Evolutionary conservation across 305 asterid genomes (phyloP), one percentile per base, ranked within the genome.

Genomic region (Solanum hybrid): DNA sequence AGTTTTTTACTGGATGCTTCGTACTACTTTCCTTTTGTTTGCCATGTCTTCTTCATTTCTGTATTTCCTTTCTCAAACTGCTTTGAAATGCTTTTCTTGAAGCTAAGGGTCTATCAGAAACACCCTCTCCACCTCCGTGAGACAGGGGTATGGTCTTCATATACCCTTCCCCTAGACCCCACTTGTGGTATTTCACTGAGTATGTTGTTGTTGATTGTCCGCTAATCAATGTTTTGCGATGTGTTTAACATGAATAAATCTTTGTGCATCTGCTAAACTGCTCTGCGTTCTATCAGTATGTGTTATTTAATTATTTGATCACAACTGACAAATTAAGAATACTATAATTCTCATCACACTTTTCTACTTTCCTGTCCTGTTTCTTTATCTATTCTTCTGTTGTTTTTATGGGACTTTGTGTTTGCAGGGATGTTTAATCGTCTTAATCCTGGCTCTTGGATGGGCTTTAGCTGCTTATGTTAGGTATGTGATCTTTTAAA

Each of bases 401-500:
- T 88, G 16, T 9, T 34, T 73, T 40, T 37, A 87, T 71, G 38
- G 20, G 51, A 72, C 71, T 17, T 35, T 71, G 31, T 73, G 32
- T 87, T 69, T 86, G 91, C 96, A 97, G 99, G 99, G 99, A 88
- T 95, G 88, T 91, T 29, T 88, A 31, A 96, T 97, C 80, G 95
- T 98, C 95, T 94, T 96, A 90, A 3, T 88, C 89, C 98, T 97
- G 90, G 98, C 98, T 87, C 95, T 96, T 95, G 99, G 99, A 89
- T 97, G 99, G 99, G 95, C 92, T 89, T 91, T 92, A 90, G 99
- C 99, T 91, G 94, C 99, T 76, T 94, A 91, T 92, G 99, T 97
- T 92, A 97, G 98, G 99, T 97, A 94, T 37, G 90, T 2, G 26
- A 73, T 87, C 87, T 42, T 81, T 79, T 85, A 6, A 27, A 60